Evolutionary conservation across 768 basidiomycete genomes (phyloP).

Genomic region (Boletus reticuloceps): DNA sequence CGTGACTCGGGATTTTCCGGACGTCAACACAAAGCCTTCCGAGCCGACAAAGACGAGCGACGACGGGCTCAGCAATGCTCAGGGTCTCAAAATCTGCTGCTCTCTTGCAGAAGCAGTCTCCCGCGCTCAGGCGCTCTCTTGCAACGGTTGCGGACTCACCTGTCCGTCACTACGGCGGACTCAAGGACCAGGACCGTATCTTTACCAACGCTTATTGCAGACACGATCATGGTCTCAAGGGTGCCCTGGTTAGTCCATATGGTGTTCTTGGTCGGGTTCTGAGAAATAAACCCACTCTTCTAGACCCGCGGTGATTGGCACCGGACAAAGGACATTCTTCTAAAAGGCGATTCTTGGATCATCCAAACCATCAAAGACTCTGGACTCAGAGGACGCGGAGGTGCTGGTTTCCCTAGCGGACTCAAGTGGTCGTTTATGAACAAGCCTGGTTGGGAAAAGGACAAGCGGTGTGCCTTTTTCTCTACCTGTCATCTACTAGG

Average conservation of each 20-base stretch:
- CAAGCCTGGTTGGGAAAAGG: conserved; percentile 98
- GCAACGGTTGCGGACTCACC: conserved; percentile 85
- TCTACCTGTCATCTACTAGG: background rate
- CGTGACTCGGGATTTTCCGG: conserved; percentile 24
- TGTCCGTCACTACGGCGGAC: conserved; percentile 86
- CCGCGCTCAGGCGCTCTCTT: conserved; percentile 32
- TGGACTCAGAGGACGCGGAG: conserved; percentile 92
- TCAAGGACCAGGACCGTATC: conserved; percentile 92
- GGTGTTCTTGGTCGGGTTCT: too few relatives aligned
- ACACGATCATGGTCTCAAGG: conserved; percentile 92
- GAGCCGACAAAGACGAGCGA: conserved; percentile 8
- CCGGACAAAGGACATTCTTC: conserved; percentile 91
- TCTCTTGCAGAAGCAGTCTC: conserved; percentile 18
- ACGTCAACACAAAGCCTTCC: background rate
- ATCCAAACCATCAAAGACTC: conserved; percentile 96
- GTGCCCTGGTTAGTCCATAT: conserved; percentile 62
- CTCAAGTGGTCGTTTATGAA: conserved; percentile 99
- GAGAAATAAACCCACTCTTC: background rate
- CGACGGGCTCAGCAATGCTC: conserved; percentile 24
- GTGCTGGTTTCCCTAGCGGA: conserved; percentile 95
- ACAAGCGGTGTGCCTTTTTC: conserved; percentile 57
- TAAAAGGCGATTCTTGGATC: conserved; percentile 96
- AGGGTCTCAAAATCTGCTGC: conserved; percentile 26
- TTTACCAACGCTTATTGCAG: conserved; percentile 89
- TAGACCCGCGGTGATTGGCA: conserved; percentile 98